Evolutionary conservation across 1,139 yeast species (phyloP).

Genomic region (Blastobotrys buckinghamii): DNA sequence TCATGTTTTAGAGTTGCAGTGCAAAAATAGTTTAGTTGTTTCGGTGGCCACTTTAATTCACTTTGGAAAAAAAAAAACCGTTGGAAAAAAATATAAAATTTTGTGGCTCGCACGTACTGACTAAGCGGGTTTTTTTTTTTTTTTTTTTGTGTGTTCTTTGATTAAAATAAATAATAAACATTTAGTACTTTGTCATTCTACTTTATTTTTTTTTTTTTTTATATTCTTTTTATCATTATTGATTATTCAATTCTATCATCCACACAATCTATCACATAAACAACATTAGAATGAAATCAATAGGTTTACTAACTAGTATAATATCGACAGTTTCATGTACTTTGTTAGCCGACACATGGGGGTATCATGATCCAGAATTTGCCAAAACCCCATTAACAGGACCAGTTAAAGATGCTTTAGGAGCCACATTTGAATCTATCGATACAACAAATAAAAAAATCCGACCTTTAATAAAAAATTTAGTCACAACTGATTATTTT

Average conservation of each 20-base stretch:
- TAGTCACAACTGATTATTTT: slow-evolving; percentile 51
- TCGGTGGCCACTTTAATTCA: too few species aligned
- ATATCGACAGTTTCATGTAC: neutral
- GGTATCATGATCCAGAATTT: slow-evolving; percentile 18
- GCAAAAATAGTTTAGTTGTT: too few species aligned
- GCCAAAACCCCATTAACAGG: slow-evolving; percentile 15
- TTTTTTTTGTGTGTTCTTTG: too few species aligned
- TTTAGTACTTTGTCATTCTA: too few species aligned
- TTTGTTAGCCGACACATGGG: slow-evolving; percentile 2
- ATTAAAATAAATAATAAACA: too few species aligned
- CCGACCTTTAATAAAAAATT: slow-evolving; percentile 48
- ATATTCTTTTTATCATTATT: neutral
- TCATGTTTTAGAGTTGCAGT: too few species aligned
- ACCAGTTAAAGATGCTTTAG: slow-evolving; percentile 37
- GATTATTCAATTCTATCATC: neutral
- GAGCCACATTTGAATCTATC: slow-evolving; percentile 49
- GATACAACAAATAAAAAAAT: slow-evolving; percentile 45
- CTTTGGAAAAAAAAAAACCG: too few species aligned
- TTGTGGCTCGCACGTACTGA: too few species aligned
- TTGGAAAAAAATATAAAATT: too few species aligned
- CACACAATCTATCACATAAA: too few species aligned
- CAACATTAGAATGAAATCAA: neutral
- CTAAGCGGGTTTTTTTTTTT: too few species aligned
- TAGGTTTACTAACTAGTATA: neutral
- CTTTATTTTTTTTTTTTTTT: neutral